phyloP scores from a whole-genome alignment of 352 stramenopile genomes.

The Plasmopara halstedii region DNA sequence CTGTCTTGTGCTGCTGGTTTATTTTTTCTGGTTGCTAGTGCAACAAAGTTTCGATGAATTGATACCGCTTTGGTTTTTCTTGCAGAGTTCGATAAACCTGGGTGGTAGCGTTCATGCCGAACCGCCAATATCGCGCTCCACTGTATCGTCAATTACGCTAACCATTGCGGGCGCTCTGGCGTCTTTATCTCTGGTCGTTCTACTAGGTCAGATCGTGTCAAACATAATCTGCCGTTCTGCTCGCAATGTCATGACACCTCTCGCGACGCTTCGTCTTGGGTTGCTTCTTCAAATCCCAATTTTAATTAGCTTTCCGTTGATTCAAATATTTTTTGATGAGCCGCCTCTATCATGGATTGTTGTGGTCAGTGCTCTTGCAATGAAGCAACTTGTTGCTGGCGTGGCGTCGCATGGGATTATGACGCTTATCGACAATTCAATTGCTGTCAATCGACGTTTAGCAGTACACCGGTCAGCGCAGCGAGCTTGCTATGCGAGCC shows the following conservation, averaged over 20 bases:
- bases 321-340: constrained; percentile 61
- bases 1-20: constrained; percentile 57
- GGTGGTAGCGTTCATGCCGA: constrained; percentile 35
- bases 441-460: constrained; percentile 58
- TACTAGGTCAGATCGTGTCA: constrained; percentile 44
- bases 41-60: constrained; percentile 78
- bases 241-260: constrained; percentile 61
- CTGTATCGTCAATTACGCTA: constrained; percentile 51
- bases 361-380: constrained; percentile 45
- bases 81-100: constrained; percentile 39
- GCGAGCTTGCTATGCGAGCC: constrained; percentile 44
- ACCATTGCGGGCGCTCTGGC: constrained; percentile 43
- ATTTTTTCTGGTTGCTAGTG: constrained; percentile 62
- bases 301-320: constrained; percentile 56
- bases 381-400: constrained; percentile 55
- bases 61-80: constrained; percentile 74
- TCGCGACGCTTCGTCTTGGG: constrained; percentile 65
- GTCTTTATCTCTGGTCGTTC: constrained; percentile 42
- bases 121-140: constrained; percentile 21
- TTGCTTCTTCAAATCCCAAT: constrained; percentile 73
- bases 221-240: constrained; percentile 38
- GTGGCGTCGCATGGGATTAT: constrained; percentile 62
- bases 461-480: constrained; percentile 62
- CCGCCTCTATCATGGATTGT: constrained; percentile 53
- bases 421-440: constrained; percentile 71